These are phyloP conservation scores for Cruciata laevipes DNA, from an alignment of 257 asterid genomes.

Conservation along the genomic window DNA sequence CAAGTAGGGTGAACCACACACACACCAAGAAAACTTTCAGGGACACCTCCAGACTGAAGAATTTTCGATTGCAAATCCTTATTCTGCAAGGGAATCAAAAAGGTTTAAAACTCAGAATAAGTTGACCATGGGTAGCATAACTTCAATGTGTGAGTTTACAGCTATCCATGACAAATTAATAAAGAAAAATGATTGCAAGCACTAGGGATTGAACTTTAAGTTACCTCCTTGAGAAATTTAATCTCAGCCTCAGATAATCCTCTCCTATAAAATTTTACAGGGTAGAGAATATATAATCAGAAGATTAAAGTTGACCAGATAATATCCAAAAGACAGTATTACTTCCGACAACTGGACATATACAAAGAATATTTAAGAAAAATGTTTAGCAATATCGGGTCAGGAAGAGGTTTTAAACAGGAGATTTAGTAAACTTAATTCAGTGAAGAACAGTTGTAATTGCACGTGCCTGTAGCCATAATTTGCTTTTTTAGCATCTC, in stretches of 20 bases:
- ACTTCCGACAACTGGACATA: not conserved
- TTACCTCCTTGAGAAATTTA: constrained; percentile 78
- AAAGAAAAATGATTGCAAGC: constrained; percentile 8
- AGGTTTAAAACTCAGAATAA: constrained; percentile 15
- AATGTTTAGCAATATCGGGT: not conserved
- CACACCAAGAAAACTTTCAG: constrained; percentile 80
- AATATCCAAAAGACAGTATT: not conserved
- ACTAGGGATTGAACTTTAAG: constrained; percentile 8
- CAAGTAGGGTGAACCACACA: constrained; percentile 24
- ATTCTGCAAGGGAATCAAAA: constrained; percentile 38
- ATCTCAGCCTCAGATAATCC: constrained; percentile 87
- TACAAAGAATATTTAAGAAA: not conserved
- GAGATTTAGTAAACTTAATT: not conserved
- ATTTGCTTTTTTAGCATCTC: constrained; percentile 50
- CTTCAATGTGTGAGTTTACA: constrained; percentile 6
- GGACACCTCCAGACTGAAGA: constrained; percentile 71
- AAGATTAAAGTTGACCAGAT: constrained; percentile 7
- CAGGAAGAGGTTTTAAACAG: not conserved
- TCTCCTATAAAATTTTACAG: constrained; percentile 54
- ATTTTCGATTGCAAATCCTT: constrained; percentile 71
- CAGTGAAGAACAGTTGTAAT: not conserved
- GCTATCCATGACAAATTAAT: constrained; percentile 8
- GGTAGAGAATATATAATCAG: constrained; percentile 23
- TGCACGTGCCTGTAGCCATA: constrained; percentile 77
- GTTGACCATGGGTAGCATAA: not conserved